Evolutionary conservation across 306 rosid genomes (phyloP).

Genomic region (Quercus robur): DNA sequence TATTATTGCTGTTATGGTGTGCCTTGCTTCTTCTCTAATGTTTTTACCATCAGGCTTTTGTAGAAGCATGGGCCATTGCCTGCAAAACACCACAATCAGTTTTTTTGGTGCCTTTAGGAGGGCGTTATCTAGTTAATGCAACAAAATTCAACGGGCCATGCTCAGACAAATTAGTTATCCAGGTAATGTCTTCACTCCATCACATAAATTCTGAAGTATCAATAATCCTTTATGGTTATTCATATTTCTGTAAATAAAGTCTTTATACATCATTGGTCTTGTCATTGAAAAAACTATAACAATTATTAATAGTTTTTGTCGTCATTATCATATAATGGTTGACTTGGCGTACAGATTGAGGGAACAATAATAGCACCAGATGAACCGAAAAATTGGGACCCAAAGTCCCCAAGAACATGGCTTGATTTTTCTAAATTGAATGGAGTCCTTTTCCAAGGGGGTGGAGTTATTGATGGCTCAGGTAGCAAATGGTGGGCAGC

Average conservation of each 20-base stretch:
- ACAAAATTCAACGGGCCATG: constrained; percentile 87
- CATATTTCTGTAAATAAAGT: background rate
- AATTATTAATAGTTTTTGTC: background rate
- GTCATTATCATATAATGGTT: background rate
- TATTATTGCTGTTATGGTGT: background rate
- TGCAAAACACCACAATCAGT: constrained; percentile 75
- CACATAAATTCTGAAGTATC: background rate
- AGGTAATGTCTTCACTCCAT: constrained; percentile 37
- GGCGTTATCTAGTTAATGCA: constrained; percentile 76
- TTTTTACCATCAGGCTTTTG: constrained; percentile 58
- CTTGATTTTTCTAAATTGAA: constrained; percentile 64
- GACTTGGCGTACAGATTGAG: constrained; percentile 58
- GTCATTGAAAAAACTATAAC: background rate
- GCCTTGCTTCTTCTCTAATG: constrained; percentile 31
- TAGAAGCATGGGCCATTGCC: constrained; percentile 79
- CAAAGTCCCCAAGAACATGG: constrained; percentile 60
- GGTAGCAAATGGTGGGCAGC: constrained; percentile 99
- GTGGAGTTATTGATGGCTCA: constrained; percentile 89
- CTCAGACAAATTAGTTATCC: constrained; percentile 55
- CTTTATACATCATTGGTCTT: constrained; percentile 5
- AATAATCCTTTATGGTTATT: background rate
- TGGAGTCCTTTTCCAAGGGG: constrained; percentile 72
- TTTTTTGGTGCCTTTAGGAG: constrained; percentile 71
- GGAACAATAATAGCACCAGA: constrained; percentile 92
- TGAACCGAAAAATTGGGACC: constrained; percentile 83